phyloP scores from a whole-genome alignment of 2,329 filamentous ascomycete genomes.

The Epichloe aotearoae region DNA sequence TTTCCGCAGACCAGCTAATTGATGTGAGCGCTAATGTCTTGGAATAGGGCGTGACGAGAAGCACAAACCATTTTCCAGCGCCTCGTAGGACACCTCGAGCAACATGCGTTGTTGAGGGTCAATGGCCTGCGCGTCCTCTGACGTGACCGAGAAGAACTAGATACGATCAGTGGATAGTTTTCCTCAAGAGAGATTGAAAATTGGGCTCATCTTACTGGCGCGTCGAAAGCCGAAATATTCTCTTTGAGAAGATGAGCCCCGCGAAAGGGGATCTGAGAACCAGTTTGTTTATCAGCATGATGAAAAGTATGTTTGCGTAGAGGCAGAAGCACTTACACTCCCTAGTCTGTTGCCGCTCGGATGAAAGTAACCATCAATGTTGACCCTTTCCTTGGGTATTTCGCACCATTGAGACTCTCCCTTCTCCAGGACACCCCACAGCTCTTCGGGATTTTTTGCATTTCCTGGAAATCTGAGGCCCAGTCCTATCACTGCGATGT shows the following conservation, averaged over 20 bases:
- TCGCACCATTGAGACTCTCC: slow-evolving; percentile 35
- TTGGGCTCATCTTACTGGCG: slow-evolving; percentile 22
- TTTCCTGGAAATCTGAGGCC: slow-evolving; percentile 38
- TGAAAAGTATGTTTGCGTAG: background rate
- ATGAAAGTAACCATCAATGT: slow-evolving; percentile 40
- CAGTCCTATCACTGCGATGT: slow-evolving; percentile 39
- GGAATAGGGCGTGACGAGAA: background rate
- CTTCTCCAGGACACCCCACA: slow-evolving; percentile 35
- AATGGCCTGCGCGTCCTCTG: slow-evolving; percentile 37
- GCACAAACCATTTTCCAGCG: slow-evolving; percentile 32
- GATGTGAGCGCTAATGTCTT: background rate
- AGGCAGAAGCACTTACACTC: slow-evolving; percentile 22
- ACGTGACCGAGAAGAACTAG: slow-evolving; percentile 37
- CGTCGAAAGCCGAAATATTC: slow-evolving; percentile 34
- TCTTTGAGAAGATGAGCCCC: slow-evolving; percentile 38
- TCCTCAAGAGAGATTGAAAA: background rate
- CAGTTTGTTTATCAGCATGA: slow-evolving; percentile 4
- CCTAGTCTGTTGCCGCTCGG: slow-evolving; percentile 35
- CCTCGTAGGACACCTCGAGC: slow-evolving; percentile 37
- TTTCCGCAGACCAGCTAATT: slow-evolving; percentile 28
- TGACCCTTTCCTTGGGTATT: slow-evolving; percentile 34
- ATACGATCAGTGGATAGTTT: background rate
- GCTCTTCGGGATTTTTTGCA: slow-evolving; percentile 28
- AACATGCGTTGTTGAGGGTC: slow-evolving; percentile 41
- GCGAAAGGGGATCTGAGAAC: slow-evolving; percentile 29